Evolutionary conservation across 805 yeast genomes (phyloP), one percentile per base, ranked within the genome.

Genomic region (Ogataea trehalophila): DNA sequence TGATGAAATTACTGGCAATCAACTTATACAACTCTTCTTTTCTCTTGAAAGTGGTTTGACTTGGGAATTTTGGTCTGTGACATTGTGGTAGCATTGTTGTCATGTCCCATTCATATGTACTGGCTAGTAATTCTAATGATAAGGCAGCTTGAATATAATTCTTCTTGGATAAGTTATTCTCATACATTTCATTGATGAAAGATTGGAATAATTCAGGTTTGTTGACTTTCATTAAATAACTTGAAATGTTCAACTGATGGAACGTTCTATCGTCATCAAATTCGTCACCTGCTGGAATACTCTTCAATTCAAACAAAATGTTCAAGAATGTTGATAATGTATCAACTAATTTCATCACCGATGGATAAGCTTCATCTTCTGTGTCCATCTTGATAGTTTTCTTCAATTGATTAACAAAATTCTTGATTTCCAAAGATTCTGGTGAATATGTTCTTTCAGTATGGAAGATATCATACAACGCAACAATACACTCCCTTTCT

Each of bases 191-290:
- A 66, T 82, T 79, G 53, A 89, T 79, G 61, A 87, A 85, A n/a
- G 86, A 77, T 63, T 85, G 85, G 66, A 88, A 83, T 48, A 85
- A 71, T 63, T 87, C 94, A 0, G 94, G 92, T 56, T 81, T 81
- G 60, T 83, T 80, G 38, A 87, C 89, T 54, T 85, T 81, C 73
- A 84, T 77, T 64, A 89, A 72, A 66, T 80, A 87, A 38, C 89
- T 83, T 52, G 87, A 79, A 58, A 88, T 82, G 57, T 83, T 85
- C 60, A 89, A 73, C 50, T 80, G 80, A 61, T 85, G 86, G 76
- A 86, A 85, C 5, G 90, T 83, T 59, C 96, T 74, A 65, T 89
- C 96, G 62, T 87, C 92, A 57, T 86, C 92, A 65, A 85, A 90
- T 59, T 88, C 95, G 38, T 82, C 82, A 17, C 90, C 90, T 41